Evolutionary conservation across 768 basidiomycete genomes (phyloP).

Genomic region (Sarcomyxa edulis): DNA sequence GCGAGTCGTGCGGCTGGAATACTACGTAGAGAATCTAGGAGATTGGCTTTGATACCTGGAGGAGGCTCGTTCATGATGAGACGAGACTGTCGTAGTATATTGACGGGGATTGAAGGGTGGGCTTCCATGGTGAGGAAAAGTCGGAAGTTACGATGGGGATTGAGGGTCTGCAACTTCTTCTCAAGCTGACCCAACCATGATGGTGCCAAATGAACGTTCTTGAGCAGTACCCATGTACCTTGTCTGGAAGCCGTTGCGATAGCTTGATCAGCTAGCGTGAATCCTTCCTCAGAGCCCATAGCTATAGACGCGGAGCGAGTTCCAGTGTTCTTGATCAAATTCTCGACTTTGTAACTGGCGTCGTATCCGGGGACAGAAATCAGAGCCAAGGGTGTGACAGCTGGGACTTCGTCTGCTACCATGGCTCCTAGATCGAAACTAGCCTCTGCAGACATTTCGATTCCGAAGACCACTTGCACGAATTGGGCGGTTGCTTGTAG

Average conservation of each 20-base stretch:
- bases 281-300: constrained; percentile 99
- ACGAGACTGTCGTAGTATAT: constrained; percentile 92
- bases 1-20: constrained; percentile 68
- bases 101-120: constrained; percentile 90
- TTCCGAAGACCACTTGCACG: constrained; percentile 70
- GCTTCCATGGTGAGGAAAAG: constrained; percentile 99
- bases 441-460: constrained; percentile 71
- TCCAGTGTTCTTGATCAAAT: constrained; percentile 72
- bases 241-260: constrained; percentile 89
- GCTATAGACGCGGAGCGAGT: constrained; percentile 85
- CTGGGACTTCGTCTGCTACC: constrained; percentile 73
- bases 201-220: constrained; percentile 95
- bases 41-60: constrained; percentile 93
- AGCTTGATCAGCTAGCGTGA: constrained; percentile 91
- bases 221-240: constrained; percentile 94
- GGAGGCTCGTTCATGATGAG: constrained; percentile 99
- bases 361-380: constrained; percentile 96
- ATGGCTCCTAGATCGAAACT: constrained; percentile 73
- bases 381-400: constrained; percentile 81
- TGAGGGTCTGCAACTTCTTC: constrained; percentile 91
- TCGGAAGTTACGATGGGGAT: constrained; percentile 87
- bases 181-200: constrained; percentile 95
- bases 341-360: constrained; percentile 95
- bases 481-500: constrained; percentile 78
- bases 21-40: constrained; percentile 80